Base-by-base conservation (phyloP, 148 eudicot species). In the Tetragonia tetragonoides region DNA sequence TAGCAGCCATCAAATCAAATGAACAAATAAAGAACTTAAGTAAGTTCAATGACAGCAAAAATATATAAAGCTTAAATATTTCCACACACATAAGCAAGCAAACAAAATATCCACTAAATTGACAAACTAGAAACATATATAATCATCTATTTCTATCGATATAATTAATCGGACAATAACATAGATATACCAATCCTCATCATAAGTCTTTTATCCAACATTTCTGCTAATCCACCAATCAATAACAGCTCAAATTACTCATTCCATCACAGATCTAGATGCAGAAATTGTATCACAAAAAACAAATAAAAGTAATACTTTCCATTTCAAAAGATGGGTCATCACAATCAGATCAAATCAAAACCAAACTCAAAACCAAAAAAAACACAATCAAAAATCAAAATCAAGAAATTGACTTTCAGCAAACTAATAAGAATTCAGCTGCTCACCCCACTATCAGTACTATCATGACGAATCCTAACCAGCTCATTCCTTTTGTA, bases 401-500 rank as follows among this genome's bases (percentile, higher is more conserved):
- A 66, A 61, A 42, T 14, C 49, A 66, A 42, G 10, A n/a, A 53
- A 70, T 75, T 56, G 21, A 66, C 59, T 20, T 71, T 62, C 42
- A 65, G 6, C 17, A 81, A 81, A 73, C 38, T 37, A 28, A 28
- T 28, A 28, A 28, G 44, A 14, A 37, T 3, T n/a, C 34, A 44
- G 65, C 46, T 28, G 68, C 87, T 76, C 79, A 89, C 95, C 91
- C 86, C 88, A 81, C 93, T 87, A 65, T 91, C 98, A 62, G 93
- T 87, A 68, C 87, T 86, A 78, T 93, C 98, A 84, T 93, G 92
- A 4, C 98, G 93, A 87, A 91, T 93, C 69, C 93, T 88, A 76
- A 91, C 96, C 70, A 93, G 83, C 75, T 93, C 96, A 60, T 93
- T 93, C 69, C 96, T 85, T 66, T 87, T 86, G 80, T 93, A 87